Conservation (phyloP, 1,139 yeast species). For the Debaryomyces coudertii region DNA sequence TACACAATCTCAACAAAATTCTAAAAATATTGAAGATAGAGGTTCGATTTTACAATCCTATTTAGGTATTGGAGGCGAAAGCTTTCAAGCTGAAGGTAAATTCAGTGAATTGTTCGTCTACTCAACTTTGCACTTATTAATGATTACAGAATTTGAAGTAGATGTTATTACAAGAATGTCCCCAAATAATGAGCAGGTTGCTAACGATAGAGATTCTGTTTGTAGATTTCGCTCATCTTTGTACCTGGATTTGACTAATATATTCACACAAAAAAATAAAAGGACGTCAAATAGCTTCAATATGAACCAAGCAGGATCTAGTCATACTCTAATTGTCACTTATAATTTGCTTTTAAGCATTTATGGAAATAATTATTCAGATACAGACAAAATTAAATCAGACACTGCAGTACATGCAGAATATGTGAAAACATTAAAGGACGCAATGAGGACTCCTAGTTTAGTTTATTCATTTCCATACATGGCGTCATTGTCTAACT, state of each 20-base stretch:
- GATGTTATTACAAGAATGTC: constrained; percentile 14
- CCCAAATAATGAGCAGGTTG: constrained; percentile 3
- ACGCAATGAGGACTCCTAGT: not conserved
- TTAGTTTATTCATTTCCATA: constrained; percentile 18
- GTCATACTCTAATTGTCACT: constrained; percentile 18
- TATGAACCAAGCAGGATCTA: constrained; percentile 23
- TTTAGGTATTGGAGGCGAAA: constrained; percentile 27
- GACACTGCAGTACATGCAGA: not conserved
- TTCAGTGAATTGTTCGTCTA: constrained; percentile 31
- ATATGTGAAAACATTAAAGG: not conserved
- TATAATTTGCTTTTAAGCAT: constrained; percentile 13
- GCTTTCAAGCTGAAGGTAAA: constrained; percentile 19
- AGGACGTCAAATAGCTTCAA: constrained; percentile 23
- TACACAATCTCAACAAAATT: constrained; percentile 9
- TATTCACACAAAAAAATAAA: constrained; percentile 18
- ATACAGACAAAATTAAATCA: not conserved
- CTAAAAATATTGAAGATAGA: not conserved
- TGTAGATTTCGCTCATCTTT: constrained; percentile 22
- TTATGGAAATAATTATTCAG: constrained; percentile 2
- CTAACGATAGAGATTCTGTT: constrained; percentile 13
- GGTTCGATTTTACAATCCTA: constrained; percentile 19
- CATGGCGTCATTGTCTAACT: constrained; percentile 20
- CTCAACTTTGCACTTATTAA: constrained; percentile 30
- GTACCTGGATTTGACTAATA: constrained; percentile 22
- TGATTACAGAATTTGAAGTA: constrained; percentile 29